Evolutionary conservation across 208 protist species (phyloP), one percentile per base, ranked within the genome.

Genomic region (Trypanosoma vivax): DNA sequence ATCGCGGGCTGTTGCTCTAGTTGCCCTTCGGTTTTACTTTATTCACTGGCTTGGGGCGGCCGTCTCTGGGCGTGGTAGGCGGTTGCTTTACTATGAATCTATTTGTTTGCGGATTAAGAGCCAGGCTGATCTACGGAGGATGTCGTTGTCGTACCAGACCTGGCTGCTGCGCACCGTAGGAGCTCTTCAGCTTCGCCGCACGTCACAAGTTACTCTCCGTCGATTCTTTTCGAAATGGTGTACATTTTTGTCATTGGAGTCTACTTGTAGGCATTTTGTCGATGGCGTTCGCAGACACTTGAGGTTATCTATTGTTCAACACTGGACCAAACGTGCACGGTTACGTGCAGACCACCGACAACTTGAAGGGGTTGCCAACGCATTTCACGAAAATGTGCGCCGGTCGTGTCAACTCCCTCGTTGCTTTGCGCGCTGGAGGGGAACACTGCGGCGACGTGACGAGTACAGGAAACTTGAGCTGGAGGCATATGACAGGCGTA

Each of bases 141-240:
- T 47, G n/a, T 3, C 39, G 0, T 14, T 11, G 3, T n/a, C 28
- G 3, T 58, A 38, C 21, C 51, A 58, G 2, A 34, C 11, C 18
- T 58, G 51, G 51, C 24, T 58, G 11, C n/a, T 58, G 28, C n/a
- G 19, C 1, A 48, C 28, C 4, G 51, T 38, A 5, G 48, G 40
- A 18, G 39, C n/a, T 14, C 10, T 47, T 35, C 40, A 58, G 7
- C 35, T 25, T 14, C 51, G 39, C 5, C 37, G 51, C 14, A 48
- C 16, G 5, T 10, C 10, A 5, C 10, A 16, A 16, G 29, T 58
- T 2, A 14, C n/a, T 2, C 38, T n/a, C 31, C 14, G 51, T 33
- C 28, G 5, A 9, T 58, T 49, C 29, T 58, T 58, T 29, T 18
- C 13, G 24, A 58, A 58, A 16, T 58, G 51, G 51, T 7, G 24